Conservation (phyloP, 2,329 filamentous ascomycete species). For the Hypoxylon sp. region DNA sequence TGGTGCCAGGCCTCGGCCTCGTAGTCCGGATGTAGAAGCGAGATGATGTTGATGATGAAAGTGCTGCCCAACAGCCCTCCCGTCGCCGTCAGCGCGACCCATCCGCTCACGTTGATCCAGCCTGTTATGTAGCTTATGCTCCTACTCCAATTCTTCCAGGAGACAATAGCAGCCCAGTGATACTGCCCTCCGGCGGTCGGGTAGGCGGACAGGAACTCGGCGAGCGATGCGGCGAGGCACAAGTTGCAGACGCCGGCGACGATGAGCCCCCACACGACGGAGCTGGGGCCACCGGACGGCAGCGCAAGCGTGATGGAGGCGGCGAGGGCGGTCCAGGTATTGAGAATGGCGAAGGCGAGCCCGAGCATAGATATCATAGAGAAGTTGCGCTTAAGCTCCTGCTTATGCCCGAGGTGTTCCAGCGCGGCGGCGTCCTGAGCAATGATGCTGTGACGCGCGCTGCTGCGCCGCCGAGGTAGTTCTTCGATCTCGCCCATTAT, state of each 20-base stretch:
- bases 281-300: slow-evolving; percentile 78
- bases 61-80: slow-evolving; percentile 77
- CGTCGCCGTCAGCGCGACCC: slow-evolving; percentile 78
- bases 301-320: slow-evolving; percentile 67
- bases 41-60: slow-evolving; percentile 76
- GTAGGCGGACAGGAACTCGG: slow-evolving; percentile 79
- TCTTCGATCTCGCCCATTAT: slow-evolving; percentile 34
- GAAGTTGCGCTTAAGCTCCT: slow-evolving; percentile 66
- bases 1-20: slow-evolving; percentile 76
- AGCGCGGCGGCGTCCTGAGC: slow-evolving; percentile 57
- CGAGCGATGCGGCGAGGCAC: slow-evolving; percentile 77
- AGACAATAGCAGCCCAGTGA: slow-evolving; percentile 78
- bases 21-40: slow-evolving; percentile 72
- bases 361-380: slow-evolving; percentile 63
- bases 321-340: slow-evolving; percentile 66
- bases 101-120: slow-evolving; percentile 81
- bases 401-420: slow-evolving; percentile 63
- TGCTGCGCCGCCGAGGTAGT: slow-evolving; percentile 21
- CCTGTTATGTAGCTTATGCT: slow-evolving; percentile 79
- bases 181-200: slow-evolving; percentile 74
- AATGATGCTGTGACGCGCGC: slow-evolving; percentile 29
- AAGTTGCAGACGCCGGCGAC: slow-evolving; percentile 78
- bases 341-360: slow-evolving; percentile 63
- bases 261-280: slow-evolving; percentile 80
- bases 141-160: slow-evolving; percentile 72